phyloP scores from a whole-genome alignment of 2,329 filamentous ascomycete species.

The Cordyceps fumosorosea region DNA sequence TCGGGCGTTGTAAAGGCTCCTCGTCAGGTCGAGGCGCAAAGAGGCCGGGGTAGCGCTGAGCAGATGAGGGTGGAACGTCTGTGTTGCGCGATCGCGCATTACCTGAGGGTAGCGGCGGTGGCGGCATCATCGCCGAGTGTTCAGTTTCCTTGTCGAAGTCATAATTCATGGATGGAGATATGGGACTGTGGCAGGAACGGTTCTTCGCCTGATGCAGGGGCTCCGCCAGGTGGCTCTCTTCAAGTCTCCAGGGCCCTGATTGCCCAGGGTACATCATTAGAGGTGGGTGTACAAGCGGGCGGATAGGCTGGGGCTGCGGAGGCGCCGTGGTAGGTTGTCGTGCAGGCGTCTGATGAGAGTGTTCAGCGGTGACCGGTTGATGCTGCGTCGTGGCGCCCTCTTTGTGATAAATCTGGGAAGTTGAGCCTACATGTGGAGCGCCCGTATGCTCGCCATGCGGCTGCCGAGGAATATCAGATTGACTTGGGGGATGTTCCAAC shows the following conservation, averaged over 20 bases:
- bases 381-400: not conserved
- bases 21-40: slow-evolving; percentile 28
- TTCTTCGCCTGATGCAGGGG: slow-evolving; percentile 36
- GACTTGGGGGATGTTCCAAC: not conserved
- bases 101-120: slow-evolving; percentile 9
- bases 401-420: not conserved
- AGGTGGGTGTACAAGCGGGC: slow-evolving; percentile 2
- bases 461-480: not conserved
- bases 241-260: slow-evolving; percentile 44
- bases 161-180: slow-evolving; percentile 24
- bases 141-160: slow-evolving; percentile 49
- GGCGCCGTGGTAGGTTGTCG: not conserved
- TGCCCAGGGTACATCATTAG: slow-evolving; percentile 20
- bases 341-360: not conserved
- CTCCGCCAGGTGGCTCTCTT: slow-evolving; percentile 48
- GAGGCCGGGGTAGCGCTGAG: slow-evolving; percentile 42
- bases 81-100: slow-evolving; percentile 20
- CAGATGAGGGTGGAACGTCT: slow-evolving; percentile 45
- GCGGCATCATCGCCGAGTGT: slow-evolving; percentile 14
- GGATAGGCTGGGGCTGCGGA: not conserved
- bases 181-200: slow-evolving; percentile 25
- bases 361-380: not conserved
- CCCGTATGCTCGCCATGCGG: not conserved
- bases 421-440: not conserved
- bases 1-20: slow-evolving; percentile 1